Evolutionary conservation across 495 filamentous ascomycete genomes (phyloP).

Genomic region (Hypoxylon crocopeplum): DNA sequence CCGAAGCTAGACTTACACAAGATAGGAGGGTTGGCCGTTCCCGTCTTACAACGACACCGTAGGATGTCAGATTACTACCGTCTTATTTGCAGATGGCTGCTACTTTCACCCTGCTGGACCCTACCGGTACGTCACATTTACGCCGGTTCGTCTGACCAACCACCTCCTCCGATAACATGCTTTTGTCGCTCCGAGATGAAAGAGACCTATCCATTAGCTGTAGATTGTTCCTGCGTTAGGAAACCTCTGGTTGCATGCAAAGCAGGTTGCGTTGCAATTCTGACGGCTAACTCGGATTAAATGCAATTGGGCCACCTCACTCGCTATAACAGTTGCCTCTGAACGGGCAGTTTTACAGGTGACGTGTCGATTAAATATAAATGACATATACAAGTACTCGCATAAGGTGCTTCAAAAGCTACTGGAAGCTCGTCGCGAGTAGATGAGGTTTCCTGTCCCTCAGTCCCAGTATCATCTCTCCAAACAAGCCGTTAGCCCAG

Average conservation of each 20-base stretch:
- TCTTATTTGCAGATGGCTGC: background rate
- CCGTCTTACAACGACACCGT: background rate
- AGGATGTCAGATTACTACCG: slow-evolving; percentile 5
- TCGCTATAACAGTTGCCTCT: slow-evolving; percentile 19
- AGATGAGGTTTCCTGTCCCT: slow-evolving; percentile 57
- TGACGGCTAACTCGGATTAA: slow-evolving; percentile 32
- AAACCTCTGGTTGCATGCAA: slow-evolving; percentile 22
- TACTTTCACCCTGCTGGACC: slow-evolving; percentile 11
- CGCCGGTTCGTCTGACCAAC: slow-evolving; percentile 28
- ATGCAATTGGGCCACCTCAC: slow-evolving; percentile 34
- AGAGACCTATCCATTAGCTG: slow-evolving; percentile 2
- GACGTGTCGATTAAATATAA: slow-evolving; percentile 32
- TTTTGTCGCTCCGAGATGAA: background rate
- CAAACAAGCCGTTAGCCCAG: slow-evolving; percentile 66
- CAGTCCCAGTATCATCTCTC: slow-evolving; percentile 62
- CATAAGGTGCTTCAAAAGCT: slow-evolving; percentile 14
- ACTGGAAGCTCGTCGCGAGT: slow-evolving; percentile 44
- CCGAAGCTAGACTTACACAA: no score
- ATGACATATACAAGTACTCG: slow-evolving; percentile 19
- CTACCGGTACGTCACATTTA: slow-evolving; percentile 17
- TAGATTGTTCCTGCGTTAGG: slow-evolving; percentile 37
- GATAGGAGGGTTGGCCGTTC: no score
- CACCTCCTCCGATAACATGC: slow-evolving; percentile 20
- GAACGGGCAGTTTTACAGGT: background rate
- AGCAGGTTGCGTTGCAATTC: slow-evolving; percentile 21